These are phyloP conservation scores for Termitomyces sp. DNA, from an alignment of 768 basidiomycete species.

Conservation along the genomic window DNA sequence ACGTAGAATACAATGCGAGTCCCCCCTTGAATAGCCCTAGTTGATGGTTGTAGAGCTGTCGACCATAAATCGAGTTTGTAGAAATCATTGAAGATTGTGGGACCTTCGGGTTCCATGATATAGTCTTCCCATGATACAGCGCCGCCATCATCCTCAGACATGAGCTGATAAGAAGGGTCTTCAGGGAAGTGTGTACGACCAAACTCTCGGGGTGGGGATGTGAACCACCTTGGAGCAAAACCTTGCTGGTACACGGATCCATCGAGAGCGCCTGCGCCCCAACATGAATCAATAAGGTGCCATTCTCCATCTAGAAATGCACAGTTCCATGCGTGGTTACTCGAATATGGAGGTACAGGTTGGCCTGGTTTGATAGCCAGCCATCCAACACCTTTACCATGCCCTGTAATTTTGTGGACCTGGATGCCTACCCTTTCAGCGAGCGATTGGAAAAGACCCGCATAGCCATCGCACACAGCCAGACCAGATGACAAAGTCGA, in stretches of 20 bases:
- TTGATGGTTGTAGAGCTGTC: constrained; percentile 28
- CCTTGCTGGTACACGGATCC: constrained; percentile 26
- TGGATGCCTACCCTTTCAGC: constrained; percentile 34
- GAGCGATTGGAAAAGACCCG: constrained; percentile 35
- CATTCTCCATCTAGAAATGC: constrained; percentile 38
- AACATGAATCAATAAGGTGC: constrained; percentile 41
- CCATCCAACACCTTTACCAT: constrained; percentile 43
- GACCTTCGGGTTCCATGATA: constrained; percentile 34
- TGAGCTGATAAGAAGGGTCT: constrained; percentile 37
- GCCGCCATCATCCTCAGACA: constrained; percentile 31
- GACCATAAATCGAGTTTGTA: constrained; percentile 27
- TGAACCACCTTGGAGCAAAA: constrained; percentile 37
- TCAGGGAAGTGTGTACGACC: constrained; percentile 37
- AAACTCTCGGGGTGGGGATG: constrained; percentile 35
- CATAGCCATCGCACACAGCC: constrained; percentile 46
- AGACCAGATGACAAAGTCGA: constrained; percentile 35
- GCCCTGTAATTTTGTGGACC: constrained; percentile 34
- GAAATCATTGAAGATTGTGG: constrained; percentile 29
- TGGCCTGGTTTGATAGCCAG: constrained; percentile 22
- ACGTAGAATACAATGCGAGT: constrained; percentile 31
- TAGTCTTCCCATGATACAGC: constrained; percentile 39
- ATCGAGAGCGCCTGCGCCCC: constrained; percentile 40
- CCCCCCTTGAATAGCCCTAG: constrained; percentile 26
- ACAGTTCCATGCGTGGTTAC: constrained; percentile 47
- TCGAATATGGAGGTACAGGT: constrained; percentile 28